Percentiles rank a stretch among this genome's conserved stretches.
Conservation (phyloP, 768 basidiomycete genomes). For the Russula earlei region DNA sequence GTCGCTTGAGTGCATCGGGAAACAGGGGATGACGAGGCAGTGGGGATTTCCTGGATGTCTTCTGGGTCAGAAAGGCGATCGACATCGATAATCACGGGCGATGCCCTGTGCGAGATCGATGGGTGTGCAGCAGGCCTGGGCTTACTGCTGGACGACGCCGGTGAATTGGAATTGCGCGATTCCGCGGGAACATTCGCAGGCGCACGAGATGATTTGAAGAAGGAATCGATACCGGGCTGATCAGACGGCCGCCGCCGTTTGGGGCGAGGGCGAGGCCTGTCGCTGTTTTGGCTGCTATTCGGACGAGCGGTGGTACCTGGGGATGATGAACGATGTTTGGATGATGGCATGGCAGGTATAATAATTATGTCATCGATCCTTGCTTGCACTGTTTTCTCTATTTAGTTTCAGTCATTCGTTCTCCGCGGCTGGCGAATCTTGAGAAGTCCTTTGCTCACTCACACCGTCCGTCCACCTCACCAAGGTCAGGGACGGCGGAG, state of each 20-base stretch:
- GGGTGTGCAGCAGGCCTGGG: not conserved
- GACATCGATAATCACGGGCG: constrained; percentile 27
- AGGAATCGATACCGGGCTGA: constrained; percentile 12
- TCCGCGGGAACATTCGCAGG: constrained; percentile 3
- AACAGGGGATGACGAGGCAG: not conserved
- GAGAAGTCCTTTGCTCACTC: too few species aligned
- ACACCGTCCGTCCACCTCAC: too few species aligned
- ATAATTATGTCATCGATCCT: constrained; percentile 16
- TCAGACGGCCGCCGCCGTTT: not conserved
- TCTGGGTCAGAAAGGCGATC: constrained; percentile 24
- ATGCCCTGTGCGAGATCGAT: constrained; percentile 4
- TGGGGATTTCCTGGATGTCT: not conserved
- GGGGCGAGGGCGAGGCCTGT: not conserved
- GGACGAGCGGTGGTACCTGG: not conserved
- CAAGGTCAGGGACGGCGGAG: too few species aligned
- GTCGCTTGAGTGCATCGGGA: not conserved
- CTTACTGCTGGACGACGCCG: not conserved
- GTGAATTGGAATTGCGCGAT: not conserved
- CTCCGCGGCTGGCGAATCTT: too few species aligned
- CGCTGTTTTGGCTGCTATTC: not conserved
- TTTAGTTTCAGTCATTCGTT: too few species aligned
- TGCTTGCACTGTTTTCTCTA: too few species aligned
- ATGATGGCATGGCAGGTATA: constrained; percentile 1
- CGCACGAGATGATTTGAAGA: constrained; percentile 10
- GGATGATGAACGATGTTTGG: constrained; percentile 9